These are phyloP conservation scores for Solanum medicagineum DNA, from an alignment of 257 asterid species.

Conservation along the genomic window DNA sequence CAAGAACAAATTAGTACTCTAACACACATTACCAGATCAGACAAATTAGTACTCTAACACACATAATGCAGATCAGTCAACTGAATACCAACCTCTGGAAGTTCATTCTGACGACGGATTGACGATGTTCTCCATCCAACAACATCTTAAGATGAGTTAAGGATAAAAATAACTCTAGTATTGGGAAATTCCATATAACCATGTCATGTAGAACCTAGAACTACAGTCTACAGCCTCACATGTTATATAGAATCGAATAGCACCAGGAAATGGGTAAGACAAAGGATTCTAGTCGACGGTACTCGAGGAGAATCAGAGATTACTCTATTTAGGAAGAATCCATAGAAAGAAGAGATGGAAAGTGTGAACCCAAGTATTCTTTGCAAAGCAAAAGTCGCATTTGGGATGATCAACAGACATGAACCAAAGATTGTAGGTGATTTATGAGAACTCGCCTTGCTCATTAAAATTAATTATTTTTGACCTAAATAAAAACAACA, in stretches of 20 bases:
- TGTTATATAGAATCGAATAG: not conserved
- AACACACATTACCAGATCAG: not conserved
- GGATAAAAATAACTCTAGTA: constrained; percentile 12
- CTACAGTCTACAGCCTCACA: not conserved
- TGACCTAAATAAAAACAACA: not conserved
- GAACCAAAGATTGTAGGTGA: not conserved
- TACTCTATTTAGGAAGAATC: not conserved
- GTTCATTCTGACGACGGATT: constrained; percentile 75
- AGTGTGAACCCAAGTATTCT: not conserved
- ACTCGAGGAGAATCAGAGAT: not conserved
- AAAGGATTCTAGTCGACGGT: not conserved
- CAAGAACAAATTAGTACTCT: not conserved
- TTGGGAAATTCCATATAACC: not conserved
- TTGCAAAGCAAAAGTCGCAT: not conserved
- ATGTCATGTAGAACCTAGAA: not conserved
- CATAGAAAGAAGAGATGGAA: not conserved
- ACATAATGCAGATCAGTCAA: not conserved
- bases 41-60: not conserved
- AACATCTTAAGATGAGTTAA: constrained; percentile 50
- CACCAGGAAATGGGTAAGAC: not conserved
- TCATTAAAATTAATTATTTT: not conserved
- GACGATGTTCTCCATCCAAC: constrained; percentile 99
- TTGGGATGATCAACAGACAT: not conserved
- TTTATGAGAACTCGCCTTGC: not conserved
- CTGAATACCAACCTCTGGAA: constrained; percentile 47